These are phyloP conservation scores for Alternaria consortialis DNA, from an alignment of 2,329 filamentous ascomycete genomes.

Conservation along the genomic window DNA sequence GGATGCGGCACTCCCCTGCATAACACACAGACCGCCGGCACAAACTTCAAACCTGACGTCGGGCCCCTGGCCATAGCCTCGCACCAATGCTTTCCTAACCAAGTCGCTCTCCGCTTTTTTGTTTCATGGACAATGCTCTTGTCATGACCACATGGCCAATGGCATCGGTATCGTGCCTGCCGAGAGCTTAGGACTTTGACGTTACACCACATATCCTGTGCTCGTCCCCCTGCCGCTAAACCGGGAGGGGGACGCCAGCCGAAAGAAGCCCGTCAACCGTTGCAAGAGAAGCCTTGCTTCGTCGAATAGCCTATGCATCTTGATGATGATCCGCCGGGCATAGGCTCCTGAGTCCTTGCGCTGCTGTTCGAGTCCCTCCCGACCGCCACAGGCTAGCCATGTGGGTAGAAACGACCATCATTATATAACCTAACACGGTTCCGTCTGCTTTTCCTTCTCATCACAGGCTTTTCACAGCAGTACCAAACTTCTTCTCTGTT, in stretches of 20 bases:
- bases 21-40: slow-evolving; percentile 23
- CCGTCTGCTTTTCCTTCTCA: slow-evolving; percentile 32
- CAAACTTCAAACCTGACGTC: slow-evolving; percentile 28
- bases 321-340: slow-evolving; percentile 39
- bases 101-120: slow-evolving; percentile 30
- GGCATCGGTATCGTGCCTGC: slow-evolving; percentile 35
- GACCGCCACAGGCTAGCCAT: slow-evolving; percentile 30
- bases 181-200: slow-evolving; percentile 26
- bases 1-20: slow-evolving; percentile 27
- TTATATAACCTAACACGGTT: slow-evolving; percentile 35
- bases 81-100: slow-evolving; percentile 26
- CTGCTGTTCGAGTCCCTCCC: slow-evolving; percentile 25
- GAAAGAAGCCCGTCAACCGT: slow-evolving; percentile 28
- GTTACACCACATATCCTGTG: slow-evolving; percentile 34
- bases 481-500: slow-evolving; percentile 33
- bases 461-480: slow-evolving; percentile 35
- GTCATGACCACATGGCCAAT: slow-evolving; percentile 35
- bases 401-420: slow-evolving; percentile 19
- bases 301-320: slow-evolving; percentile 40
- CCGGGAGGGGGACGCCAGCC: slow-evolving; percentile 33
- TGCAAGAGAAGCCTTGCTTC: slow-evolving; percentile 34
- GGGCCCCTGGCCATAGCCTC: slow-evolving; percentile 29
- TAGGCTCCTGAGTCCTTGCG: slow-evolving; percentile 27
- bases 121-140: slow-evolving; percentile 45
- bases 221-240: slow-evolving; percentile 32